Evolutionary conservation across 2,329 filamentous ascomycete genomes (phyloP).

Genomic region (Fusarium bactridioides): DNA sequence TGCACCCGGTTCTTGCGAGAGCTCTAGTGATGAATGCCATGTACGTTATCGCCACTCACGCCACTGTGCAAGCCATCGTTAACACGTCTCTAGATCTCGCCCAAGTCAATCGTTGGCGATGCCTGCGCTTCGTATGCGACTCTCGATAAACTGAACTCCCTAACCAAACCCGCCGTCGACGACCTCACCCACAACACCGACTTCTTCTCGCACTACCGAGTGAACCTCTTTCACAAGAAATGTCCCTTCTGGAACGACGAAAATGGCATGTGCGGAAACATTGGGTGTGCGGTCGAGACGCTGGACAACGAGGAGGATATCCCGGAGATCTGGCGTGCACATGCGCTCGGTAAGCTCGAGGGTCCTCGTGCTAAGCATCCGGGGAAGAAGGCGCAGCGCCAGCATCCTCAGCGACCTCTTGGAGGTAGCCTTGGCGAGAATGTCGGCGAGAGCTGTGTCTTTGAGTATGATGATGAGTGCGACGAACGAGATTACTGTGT

Average conservation of each 20-base stretch:
- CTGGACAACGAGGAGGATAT: constrained; percentile 96
- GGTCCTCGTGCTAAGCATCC: constrained; percentile 93
- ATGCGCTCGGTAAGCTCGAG: constrained; percentile 90
- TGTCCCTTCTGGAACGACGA: constrained; percentile 98
- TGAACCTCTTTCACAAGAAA: constrained; percentile 92
- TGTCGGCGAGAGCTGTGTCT: constrained; percentile 94
- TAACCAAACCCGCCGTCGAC: constrained; percentile 78
- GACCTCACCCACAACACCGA: constrained; percentile 88
- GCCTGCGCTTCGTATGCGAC: constrained; percentile 93
- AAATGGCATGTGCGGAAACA: constrained; percentile 94
- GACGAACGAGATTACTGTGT: constrained; percentile 97
- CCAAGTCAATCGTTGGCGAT: constrained; percentile 88
- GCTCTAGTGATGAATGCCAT: constrained; percentile 58
- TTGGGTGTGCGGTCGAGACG: constrained; percentile 94
- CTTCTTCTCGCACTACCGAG: constrained; percentile 96
- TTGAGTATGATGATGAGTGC: constrained; percentile 97
- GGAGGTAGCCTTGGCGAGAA: constrained; percentile 83
- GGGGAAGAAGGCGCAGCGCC: constrained; percentile 74
- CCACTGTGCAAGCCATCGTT: constrained; percentile 43
- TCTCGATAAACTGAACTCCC: constrained; percentile 82
- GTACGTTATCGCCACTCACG: constrained; percentile 51
- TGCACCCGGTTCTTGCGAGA: constrained; percentile 55
- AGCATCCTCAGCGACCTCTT: constrained; percentile 76
- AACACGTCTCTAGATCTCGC: constrained; percentile 74
- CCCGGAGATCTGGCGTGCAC: constrained; percentile 87